Evolutionary conservation across 2,329 filamentous ascomycete genomes (phyloP), one percentile per base, ranked within the genome.

Genomic region (Hypoxylon sp.): DNA sequence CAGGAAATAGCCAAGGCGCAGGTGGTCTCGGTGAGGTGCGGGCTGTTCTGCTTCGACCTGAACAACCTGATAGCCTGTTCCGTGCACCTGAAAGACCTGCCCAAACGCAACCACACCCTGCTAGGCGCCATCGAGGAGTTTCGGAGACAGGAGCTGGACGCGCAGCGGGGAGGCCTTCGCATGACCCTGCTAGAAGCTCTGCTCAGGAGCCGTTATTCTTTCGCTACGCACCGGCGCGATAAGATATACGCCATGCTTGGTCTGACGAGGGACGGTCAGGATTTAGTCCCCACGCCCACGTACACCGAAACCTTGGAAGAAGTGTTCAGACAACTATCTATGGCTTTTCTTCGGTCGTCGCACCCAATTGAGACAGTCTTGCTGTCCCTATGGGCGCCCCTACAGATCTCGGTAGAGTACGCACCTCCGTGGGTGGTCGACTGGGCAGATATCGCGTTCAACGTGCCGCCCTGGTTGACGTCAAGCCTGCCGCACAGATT

Each of bases 381-480:
- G 11, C 23, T 57, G 17, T 57, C 48, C 7, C 29, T 38, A 20
- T 47, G 54, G 42, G 54, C 42, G 7, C 48, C 54, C 29, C 17
- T 57, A 13, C 29, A 29, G 11, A 21, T 18, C 17, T 27, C 11
- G 4, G 18, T 26, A 4, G 26, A n/a, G n/a, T 26, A 17, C 20
- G 23, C 26, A n/a, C 48, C 47, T n/a, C 15, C 41, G 1, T 57
- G 54, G 41, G 21, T 26, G 8, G 42, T 57, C 24, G 48, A 57
- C 23, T 57, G 54, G 54, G 48, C 54, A 8, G 54, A 51, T 33
- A 33, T 57, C 8, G 47, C 47, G 11, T 57, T 37, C 21, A 51
- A 51, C 11, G 27, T 47, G 10, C 54, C 54, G 4, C 41, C 26
- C 9, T 57, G 54, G 54, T 26, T 57, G 27, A 24, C 48, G 2